Evolutionary conservation across 305 asterid genomes (phyloP).

Genomic region (Fraxinus nigra): DNA sequence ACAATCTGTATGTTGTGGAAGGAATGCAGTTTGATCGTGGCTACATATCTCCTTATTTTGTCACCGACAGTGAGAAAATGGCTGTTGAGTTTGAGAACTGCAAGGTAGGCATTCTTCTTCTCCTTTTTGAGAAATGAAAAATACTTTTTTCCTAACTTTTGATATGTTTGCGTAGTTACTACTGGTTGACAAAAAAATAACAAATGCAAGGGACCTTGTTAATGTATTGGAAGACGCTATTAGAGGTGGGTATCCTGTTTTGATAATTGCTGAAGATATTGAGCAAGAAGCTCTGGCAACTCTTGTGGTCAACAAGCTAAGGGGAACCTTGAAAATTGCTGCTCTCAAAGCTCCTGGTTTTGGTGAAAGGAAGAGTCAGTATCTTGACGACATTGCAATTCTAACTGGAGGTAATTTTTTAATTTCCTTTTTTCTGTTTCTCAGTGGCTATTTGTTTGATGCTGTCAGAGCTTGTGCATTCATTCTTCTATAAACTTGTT

Average conservation of each 20-base stretch:
- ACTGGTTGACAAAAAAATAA: slow-evolving; percentile 48
- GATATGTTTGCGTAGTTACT: slow-evolving; percentile 30
- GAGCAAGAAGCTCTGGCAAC: slow-evolving; percentile 59
- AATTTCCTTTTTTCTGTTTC: neutral
- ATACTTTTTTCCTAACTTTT: neutral
- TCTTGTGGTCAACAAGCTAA: slow-evolving; percentile 49
- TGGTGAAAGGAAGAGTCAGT: slow-evolving; percentile 51
- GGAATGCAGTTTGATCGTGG: slow-evolving; percentile 62
- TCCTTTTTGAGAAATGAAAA: neutral
- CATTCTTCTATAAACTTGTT: neutral
- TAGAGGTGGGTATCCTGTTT: slow-evolving; percentile 42
- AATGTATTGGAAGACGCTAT: slow-evolving; percentile 47
- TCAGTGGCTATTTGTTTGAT: neutral
- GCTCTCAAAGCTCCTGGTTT: slow-evolving; percentile 58
- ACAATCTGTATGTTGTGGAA: slow-evolving; percentile 43
- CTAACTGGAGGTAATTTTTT: slow-evolving; percentile 40
- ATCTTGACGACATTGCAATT: slow-evolving; percentile 55
- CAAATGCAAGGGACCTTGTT: slow-evolving; percentile 50
- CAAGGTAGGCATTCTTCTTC: slow-evolving; percentile 29
- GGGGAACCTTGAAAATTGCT: slow-evolving; percentile 50
- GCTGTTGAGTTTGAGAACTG: slow-evolving; percentile 48
- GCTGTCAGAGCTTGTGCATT: neutral
- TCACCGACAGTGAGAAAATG: slow-evolving; percentile 51
- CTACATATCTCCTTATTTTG: slow-evolving; percentile 49
- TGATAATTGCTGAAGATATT: slow-evolving; percentile 51